phyloP scores from a whole-genome alignment of 768 basidiomycete species.

The Mycena venus region DNA sequence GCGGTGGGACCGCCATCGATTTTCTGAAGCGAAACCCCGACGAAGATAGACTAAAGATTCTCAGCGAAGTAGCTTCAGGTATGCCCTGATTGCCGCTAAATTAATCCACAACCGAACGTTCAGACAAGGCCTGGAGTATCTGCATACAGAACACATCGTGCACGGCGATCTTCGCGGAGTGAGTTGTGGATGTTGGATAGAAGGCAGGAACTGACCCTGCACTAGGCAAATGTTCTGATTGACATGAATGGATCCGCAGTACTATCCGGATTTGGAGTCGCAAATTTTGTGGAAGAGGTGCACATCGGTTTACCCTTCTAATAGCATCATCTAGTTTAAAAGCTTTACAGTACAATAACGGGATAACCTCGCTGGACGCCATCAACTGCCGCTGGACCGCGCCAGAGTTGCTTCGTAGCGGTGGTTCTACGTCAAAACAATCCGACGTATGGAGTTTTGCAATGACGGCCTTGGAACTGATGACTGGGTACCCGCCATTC shows the following conservation, averaged over 20 bases:
- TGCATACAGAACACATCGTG: conserved; percentile 52
- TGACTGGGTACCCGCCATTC: conserved; percentile 58
- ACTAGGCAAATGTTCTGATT: conserved; percentile 60
- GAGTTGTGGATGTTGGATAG: conserved; percentile 20
- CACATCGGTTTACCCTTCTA: not conserved
- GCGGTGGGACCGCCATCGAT: conserved; percentile 52
- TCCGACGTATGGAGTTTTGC: conserved; percentile 66
- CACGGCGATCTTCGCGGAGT: conserved; percentile 60
- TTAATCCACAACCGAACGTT: not conserved
- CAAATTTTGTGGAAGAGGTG: conserved; percentile 55
- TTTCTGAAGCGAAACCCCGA: conserved; percentile 49
- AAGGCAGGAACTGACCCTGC: not conserved
- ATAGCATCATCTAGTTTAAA: not conserved
- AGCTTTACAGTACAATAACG: not conserved
- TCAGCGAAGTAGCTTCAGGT: conserved; percentile 55
- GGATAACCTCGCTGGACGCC: not conserved
- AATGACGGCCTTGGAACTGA: conserved; percentile 61
- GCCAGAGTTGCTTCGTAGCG: conserved; percentile 53
- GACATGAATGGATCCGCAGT: conserved; percentile 52
- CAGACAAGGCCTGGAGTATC: conserved; percentile 53
- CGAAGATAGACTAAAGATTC: conserved; percentile 52
- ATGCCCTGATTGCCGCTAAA: not conserved
- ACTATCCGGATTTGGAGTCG: conserved; percentile 62
- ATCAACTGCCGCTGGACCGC: conserved; percentile 55
- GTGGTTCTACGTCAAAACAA: conserved; percentile 46